phyloP scores from a whole-genome alignment of 225 moss, liverwort and hornwort genomes.

The Asterella californica region DNA sequence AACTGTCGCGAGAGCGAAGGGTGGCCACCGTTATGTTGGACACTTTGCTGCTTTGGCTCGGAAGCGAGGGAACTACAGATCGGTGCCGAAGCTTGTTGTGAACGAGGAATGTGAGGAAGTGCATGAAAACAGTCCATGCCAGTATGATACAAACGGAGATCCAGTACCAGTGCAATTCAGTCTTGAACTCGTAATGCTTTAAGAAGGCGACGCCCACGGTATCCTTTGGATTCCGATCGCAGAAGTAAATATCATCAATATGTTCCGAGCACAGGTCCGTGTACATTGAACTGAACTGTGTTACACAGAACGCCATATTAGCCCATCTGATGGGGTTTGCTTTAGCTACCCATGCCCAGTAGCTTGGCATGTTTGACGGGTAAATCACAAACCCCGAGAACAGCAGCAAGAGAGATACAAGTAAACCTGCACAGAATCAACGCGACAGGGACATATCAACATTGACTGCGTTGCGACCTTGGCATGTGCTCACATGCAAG shows the following conservation, averaged over 20 bases:
- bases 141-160: conserved; percentile 12
- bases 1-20: background rate
- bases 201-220: conserved; percentile 17
- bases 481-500: background rate
- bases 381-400: conserved; percentile 37
- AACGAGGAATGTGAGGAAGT: conserved; percentile 14
- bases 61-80: conserved; percentile 22
- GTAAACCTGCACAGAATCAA: conserved; percentile 26
- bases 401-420: conserved; percentile 25
- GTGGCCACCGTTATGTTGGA: background rate
- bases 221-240: background rate
- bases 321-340: conserved; percentile 29
- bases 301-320: conserved; percentile 21
- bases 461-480: background rate
- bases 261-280: background rate
- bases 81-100: conserved; percentile 13
- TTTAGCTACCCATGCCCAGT: conserved; percentile 19
- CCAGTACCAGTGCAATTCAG: conserved; percentile 20
- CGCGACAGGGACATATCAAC: too few species aligned
- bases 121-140: conserved; percentile 26
- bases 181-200: conserved; percentile 14
- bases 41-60: conserved; percentile 1
- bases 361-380: conserved; percentile 24
- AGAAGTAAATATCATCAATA: conserved; percentile 2
- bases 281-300: conserved; percentile 20